Conservation (phyloP, 305 asterid genomes). For the Rubia balearica region DNA sequence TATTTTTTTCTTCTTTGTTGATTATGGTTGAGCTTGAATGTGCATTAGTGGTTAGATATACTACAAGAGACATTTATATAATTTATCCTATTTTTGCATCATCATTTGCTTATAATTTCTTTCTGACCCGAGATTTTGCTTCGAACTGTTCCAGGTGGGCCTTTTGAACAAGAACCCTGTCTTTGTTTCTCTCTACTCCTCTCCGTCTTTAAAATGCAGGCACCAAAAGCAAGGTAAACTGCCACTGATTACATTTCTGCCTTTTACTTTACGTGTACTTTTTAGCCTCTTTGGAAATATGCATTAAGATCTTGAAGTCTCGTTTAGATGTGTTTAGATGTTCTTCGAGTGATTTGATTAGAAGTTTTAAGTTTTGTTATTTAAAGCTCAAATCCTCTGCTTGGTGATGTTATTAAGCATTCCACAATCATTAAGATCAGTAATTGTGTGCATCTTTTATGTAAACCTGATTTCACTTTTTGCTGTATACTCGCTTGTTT, state of each 20-base stretch:
- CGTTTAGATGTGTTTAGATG: no score
- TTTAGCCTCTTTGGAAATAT: neutral
- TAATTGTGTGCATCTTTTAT: neutral
- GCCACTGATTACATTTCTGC: conserved; percentile 4
- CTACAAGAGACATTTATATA: conserved; percentile 15
- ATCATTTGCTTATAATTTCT: conserved; percentile 22
- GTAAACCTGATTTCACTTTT: no score
- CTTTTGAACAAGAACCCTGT: conserved; percentile 22
- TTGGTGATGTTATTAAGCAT: neutral
- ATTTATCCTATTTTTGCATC: conserved; percentile 12
- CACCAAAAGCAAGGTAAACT: conserved; percentile 64
- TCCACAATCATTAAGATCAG: neutral
- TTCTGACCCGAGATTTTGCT: conserved; percentile 32
- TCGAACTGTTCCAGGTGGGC: conserved; percentile 55
- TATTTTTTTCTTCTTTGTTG: conserved; percentile 33
- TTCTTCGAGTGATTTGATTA: neutral
- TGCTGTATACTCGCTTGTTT: neutral
- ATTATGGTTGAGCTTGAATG: conserved; percentile 25
- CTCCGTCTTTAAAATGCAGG: conserved; percentile 52
- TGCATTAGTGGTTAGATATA: conserved; percentile 29
- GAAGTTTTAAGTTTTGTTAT: neutral
- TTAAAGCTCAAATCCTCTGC: neutral
- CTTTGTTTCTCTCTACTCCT: conserved; percentile 24
- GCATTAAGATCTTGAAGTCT: conserved; percentile 3
- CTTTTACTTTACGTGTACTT: conserved; percentile 8